Evolutionary conservation across 306 rosid genomes (phyloP).

Genomic region (Dryas octopetala): DNA sequence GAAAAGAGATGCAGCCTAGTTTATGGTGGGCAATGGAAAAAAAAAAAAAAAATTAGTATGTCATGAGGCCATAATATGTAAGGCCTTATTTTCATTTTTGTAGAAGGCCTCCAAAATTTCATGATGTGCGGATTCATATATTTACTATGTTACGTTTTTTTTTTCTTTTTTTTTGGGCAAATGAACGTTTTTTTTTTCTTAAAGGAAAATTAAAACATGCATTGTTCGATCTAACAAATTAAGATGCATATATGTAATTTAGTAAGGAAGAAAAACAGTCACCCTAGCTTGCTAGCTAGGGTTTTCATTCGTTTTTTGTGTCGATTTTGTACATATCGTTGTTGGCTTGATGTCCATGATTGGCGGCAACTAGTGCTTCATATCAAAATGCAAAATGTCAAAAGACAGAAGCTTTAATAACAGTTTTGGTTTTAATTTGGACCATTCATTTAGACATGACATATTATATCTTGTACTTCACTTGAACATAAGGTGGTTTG

Average conservation of each 20-base stretch:
- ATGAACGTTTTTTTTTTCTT: too few relatives aligned
- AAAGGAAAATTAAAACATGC: too few relatives aligned
- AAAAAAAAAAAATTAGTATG: too few relatives aligned
- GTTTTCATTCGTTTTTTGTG: background rate
- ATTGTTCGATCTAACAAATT: too few relatives aligned
- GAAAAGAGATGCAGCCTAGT: too few relatives aligned
- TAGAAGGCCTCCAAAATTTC: too few relatives aligned
- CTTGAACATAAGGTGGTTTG: conserved; percentile 12
- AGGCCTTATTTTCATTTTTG: too few relatives aligned
- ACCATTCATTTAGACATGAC: background rate
- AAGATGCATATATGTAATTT: background rate
- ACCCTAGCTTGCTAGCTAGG: too few relatives aligned
- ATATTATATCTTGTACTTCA: background rate
- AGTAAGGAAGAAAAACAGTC: background rate
- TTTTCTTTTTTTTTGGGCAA: too few relatives aligned
- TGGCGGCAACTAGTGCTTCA: conserved; percentile 20
- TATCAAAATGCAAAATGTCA: conserved; percentile 35
- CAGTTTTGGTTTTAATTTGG: conserved; percentile 26
- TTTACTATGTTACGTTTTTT: too few relatives aligned
- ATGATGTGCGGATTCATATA: background rate
- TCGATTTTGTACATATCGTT: background rate
- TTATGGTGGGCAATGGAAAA: too few relatives aligned
- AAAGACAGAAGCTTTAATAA: conserved; percentile 32
- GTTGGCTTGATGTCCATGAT: conserved; percentile 17
- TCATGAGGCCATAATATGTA: too few relatives aligned